These are phyloP conservation scores for Hypoxylon sp. DNA, from an alignment of 2,329 filamentous ascomycete species.

Conservation along the genomic window DNA sequence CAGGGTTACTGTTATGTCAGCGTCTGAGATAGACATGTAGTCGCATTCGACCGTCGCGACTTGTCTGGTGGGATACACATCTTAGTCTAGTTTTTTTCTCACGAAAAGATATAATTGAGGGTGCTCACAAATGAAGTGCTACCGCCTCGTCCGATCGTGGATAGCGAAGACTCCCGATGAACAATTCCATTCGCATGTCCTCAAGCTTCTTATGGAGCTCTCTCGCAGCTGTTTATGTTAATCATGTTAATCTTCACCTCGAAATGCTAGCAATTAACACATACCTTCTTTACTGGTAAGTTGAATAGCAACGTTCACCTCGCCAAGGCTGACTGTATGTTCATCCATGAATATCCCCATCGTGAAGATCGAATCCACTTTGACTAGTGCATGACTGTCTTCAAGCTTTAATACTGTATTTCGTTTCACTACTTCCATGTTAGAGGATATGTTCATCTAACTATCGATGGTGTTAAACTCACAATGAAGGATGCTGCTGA, in stretches of 20 bases:
- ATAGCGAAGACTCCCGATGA: conserved; percentile 35
- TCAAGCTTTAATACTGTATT: conserved; percentile 7
- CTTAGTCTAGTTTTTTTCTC: background rate
- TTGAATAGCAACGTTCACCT: conserved; percentile 7
- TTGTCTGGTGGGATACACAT: conserved; percentile 33
- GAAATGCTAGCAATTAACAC: background rate
- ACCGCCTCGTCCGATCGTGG: conserved; percentile 36
- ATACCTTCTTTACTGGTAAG: conserved; percentile 17
- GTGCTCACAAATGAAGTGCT: conserved; percentile 30
- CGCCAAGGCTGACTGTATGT: background rate
- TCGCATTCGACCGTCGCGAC: conserved; percentile 45
- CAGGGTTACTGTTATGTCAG: conserved; percentile 45
- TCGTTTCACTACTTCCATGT: conserved; percentile 4
- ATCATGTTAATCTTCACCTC: background rate
- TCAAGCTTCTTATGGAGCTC: conserved; percentile 39
- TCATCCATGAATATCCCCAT: conserved; percentile 5
- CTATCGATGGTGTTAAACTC: background rate
- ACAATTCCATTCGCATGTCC: conserved; percentile 42
- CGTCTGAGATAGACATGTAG: conserved; percentile 44
- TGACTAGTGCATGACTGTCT: conserved; percentile 1
- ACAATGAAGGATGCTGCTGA: conserved; percentile 35
- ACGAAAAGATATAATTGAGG: background rate
- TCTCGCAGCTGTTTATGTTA: conserved; percentile 23
- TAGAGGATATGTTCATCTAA: background rate
- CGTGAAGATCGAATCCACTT: conserved; percentile 2